A percentile compares a stretch with the other conserved stretches of the same genome.
phyloP scores from a whole-genome alignment of 2,329 filamentous ascomycete genomes.

The Penicillium sclerotigenum region DNA sequence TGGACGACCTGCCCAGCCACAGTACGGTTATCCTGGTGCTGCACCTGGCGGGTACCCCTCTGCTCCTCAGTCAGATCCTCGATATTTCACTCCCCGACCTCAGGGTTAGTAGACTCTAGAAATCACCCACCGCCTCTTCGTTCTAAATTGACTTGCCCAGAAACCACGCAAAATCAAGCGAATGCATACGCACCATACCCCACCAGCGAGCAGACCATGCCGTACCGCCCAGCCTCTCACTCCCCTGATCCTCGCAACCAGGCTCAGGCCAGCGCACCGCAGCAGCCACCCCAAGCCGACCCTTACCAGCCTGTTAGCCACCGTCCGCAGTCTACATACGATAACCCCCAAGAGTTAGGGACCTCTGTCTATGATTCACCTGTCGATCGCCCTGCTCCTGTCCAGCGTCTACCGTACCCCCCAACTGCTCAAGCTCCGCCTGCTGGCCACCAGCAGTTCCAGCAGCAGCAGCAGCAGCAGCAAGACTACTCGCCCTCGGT shows the following conservation, averaged over 20 bases:
- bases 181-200: conserved; percentile 59
- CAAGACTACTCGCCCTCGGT: conserved; percentile 41
- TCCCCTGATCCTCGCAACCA: conserved; percentile 42
- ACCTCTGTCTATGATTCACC: conserved; percentile 76
- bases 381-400: conserved; percentile 43
- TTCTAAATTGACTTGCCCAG: conserved; percentile 11
- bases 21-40: conserved; percentile 35
- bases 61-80: conserved; percentile 56
- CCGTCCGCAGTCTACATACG: conserved; percentile 65
- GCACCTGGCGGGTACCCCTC: conserved; percentile 35
- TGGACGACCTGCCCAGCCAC: conserved; percentile 54
- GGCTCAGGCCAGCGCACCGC: conserved; percentile 34
- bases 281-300: conserved; percentile 52
- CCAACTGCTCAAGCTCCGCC: conserved; percentile 27
- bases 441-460: conserved; percentile 31
- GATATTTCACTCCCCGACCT: conserved; percentile 62
- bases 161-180: conserved; percentile 41
- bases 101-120: conserved; percentile 32
- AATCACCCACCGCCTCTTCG: neutral
- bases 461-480: conserved; percentile 32
- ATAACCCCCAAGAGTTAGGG: conserved; percentile 71
- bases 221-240: conserved; percentile 40
- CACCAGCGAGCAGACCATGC: conserved; percentile 53
- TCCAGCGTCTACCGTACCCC: conserved; percentile 36
- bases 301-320: conserved; percentile 47